Base-by-base conservation (phyloP, 2,329 filamentous ascomycete genomes). In the Apiospora malaysiana region DNA sequence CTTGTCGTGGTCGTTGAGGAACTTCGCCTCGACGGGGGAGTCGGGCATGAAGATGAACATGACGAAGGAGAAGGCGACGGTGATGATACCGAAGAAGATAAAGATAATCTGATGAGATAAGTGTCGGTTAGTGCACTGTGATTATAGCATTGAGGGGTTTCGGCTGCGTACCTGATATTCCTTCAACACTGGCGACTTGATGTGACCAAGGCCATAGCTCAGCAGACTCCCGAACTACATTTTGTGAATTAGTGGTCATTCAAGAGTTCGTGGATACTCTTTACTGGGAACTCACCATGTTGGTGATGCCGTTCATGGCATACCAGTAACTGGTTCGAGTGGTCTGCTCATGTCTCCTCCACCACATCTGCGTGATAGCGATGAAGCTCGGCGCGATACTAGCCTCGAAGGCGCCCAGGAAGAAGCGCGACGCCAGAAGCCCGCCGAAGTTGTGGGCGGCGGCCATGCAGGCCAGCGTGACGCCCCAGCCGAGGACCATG, bases 281-380 rank as follows among this genome's bases (percentile, higher is more conserved):
- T 12, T 27, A 23, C 18, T 46, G 25, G 14, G 4, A n/a, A 47
- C 69, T 42, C 10, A 84, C 83, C 74, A 89, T 88, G 76, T 86
- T 87, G 4, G 87, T 88, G 4, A 90, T 77, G 2, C 89, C 88
- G 69, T 90, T 88, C 85, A 89, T 90, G 25, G 84, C 85, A 74
- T 90, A 90, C 89, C 89, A 91, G 2, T 84, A 83, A 10, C 86
- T 85, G 16, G 88, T 86, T 3, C 89, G 81, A 68, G 87, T 77
- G 0, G 88, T 89, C 77, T 91, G 88, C 74, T 91, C 89, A 71
- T 84, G 82, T 68, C 88, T 83, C 56, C 87, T 83, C 82, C 87
- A 91, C 89, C 89, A 91, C 86, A 90, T 89, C 70, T 87, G 84
- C 0, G 88, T 89, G 45, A 89, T 87, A 23, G 87, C 86, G 21